Evolutionary conservation across 352 stramenopile genomes (phyloP).

Genomic region (Phytopythium boreale): DNA sequence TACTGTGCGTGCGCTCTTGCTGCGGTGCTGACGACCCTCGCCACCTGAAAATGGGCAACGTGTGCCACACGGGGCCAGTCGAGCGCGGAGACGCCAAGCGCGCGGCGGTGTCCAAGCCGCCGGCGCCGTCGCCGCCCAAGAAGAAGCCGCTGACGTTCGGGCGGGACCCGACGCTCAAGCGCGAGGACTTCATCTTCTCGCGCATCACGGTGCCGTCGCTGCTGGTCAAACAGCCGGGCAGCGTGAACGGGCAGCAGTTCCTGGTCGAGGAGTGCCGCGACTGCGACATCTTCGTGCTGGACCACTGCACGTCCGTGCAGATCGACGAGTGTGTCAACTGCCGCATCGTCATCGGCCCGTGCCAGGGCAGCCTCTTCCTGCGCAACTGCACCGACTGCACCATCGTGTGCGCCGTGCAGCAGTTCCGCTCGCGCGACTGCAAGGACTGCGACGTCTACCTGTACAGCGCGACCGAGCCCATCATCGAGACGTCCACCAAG

Average conservation of each 20-base stretch:
- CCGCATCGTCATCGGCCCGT: conserved; percentile 67
- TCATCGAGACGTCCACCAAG: conserved; percentile 61
- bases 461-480: conserved; percentile 66
- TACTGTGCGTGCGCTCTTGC: background rate
- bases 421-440: conserved; percentile 75
- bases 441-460: conserved; percentile 56
- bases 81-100: conserved; percentile 1
- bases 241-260: conserved; percentile 77
- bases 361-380: conserved; percentile 68
- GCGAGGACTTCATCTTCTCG: conserved; percentile 69
- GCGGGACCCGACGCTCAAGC: conserved; percentile 58
- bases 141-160: conserved; percentile 42
- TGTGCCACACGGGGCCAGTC: conserved; percentile 46
- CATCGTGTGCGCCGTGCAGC: conserved; percentile 60
- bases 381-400: conserved; percentile 62
- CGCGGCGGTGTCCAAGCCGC: conserved; percentile 3
- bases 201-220: conserved; percentile 33
- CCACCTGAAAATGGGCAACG: conserved; percentile 44
- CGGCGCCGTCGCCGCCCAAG: background rate
- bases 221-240: conserved; percentile 54
- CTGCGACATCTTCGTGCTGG: conserved; percentile 76
- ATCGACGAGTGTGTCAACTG: conserved; percentile 72
- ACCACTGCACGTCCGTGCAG: conserved; percentile 75
- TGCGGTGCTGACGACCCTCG: background rate
- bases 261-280: conserved; percentile 67